Conservation (phyloP, 768 basidiomycete genomes). For the Termitomyces sp. region DNA sequence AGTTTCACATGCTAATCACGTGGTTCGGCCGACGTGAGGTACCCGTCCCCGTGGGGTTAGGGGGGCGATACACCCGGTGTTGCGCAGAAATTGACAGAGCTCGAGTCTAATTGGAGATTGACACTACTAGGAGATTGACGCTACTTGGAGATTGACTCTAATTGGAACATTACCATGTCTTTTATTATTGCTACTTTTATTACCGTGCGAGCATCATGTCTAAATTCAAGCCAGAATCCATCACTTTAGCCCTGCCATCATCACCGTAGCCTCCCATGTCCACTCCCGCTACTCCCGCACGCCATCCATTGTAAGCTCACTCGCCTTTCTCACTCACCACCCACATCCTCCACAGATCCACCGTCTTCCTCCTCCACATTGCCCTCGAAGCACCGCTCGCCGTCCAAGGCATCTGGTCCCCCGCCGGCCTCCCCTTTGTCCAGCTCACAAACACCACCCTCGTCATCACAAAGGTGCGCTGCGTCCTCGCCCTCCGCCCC, state of each 20-base stretch:
- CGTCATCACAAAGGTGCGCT: conserved; percentile 66
- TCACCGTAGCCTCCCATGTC: no score
- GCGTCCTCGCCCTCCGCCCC: not conserved
- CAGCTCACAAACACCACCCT: conserved; percentile 80
- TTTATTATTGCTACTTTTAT: no score
- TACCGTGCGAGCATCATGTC: no score
- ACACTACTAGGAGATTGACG: no score
- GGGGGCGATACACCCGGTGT: no score
- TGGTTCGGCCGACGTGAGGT: not conserved
- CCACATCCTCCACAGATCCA: conserved; percentile 36
- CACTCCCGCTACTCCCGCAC: not conserved
- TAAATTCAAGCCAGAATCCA: no score
- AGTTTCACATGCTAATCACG: not conserved
- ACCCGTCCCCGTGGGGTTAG: no score
- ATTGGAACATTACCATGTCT: no score
- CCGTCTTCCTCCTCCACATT: conserved; percentile 74
- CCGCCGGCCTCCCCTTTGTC: conserved; percentile 62
- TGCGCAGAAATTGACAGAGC: no score
- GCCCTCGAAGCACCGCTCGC: conserved; percentile 76
- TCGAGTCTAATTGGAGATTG: no score
- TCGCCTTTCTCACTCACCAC: not conserved
- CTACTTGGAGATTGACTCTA: no score
- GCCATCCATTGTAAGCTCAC: conserved; percentile 5
- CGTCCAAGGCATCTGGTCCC: conserved; percentile 68
- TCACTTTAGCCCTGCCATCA: no score